Percentiles rank a stretch among this genome's conserved stretches.
Conservation (phyloP, 352 stramenopile genomes). For the Phytophthora citrophthora region DNA sequence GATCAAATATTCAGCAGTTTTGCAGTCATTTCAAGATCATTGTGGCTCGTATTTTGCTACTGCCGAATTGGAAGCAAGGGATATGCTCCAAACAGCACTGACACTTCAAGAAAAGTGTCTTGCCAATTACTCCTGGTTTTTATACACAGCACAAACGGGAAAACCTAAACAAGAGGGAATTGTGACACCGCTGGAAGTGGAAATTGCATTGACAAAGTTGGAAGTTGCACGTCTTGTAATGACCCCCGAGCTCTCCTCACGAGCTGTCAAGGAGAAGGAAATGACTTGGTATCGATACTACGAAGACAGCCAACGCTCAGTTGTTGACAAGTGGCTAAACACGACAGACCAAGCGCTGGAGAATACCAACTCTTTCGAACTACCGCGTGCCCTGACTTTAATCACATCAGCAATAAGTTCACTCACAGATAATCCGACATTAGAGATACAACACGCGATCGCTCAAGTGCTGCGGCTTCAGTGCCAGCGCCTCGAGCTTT, state of each 20-base stretch:
- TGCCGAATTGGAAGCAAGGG: conserved; percentile 5
- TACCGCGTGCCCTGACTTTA: conserved; percentile 41
- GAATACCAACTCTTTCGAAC: conserved; percentile 16
- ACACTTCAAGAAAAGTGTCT: conserved; percentile 13
- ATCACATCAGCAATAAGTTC: conserved; percentile 31
- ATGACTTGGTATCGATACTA: conserved; percentile 78
- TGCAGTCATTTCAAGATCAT: conserved; percentile 9
- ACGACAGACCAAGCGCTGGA: conserved; percentile 39
- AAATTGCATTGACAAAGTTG: conserved; percentile 48
- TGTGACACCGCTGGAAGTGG: conserved; percentile 19
- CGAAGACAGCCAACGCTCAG: conserved; percentile 43
- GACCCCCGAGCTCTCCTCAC: conserved; percentile 30
- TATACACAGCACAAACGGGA: neutral
- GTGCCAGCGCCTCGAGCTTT: conserved; percentile 52
- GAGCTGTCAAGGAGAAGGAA: conserved; percentile 46
- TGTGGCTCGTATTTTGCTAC: conserved; percentile 1
- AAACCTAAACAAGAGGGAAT: conserved; percentile 17
- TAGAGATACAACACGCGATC: conserved; percentile 30
- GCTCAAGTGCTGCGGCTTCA: conserved; percentile 42
- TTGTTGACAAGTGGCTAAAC: conserved; percentile 80
- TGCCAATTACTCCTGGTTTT: conserved; percentile 3
- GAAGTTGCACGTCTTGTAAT: conserved; percentile 47
- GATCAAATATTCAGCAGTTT: conserved; percentile 19
- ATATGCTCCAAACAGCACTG: conserved; percentile 27
- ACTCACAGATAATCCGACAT: conserved; percentile 6